These are phyloP conservation scores for Raffaelea albimanens DNA, from an alignment of 2,329 filamentous ascomycete species.

Conservation along the genomic window DNA sequence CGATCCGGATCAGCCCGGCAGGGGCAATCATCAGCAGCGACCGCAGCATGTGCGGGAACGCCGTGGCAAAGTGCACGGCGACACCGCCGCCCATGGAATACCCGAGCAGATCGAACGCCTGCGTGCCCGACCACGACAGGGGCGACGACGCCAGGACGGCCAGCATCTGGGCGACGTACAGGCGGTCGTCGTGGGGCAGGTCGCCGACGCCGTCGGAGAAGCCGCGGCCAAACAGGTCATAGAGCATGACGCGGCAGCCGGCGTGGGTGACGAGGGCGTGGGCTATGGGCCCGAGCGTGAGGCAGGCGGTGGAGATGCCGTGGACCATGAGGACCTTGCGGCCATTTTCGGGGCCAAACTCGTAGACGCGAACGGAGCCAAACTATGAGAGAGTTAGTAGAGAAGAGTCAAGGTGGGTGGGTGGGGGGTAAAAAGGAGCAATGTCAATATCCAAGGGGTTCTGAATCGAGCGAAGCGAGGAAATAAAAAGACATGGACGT, in stretches of 20 bases:
- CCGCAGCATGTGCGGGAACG: constrained; percentile 61
- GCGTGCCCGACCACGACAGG: constrained; percentile 53
- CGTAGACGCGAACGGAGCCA: constrained; percentile 68
- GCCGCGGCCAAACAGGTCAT: constrained; percentile 62
- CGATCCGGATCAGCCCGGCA: constrained; percentile 57
- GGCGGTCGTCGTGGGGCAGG: constrained; percentile 60
- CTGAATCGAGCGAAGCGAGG: background rate
- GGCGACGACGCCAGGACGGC: constrained; percentile 61
- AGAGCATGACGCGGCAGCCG: constrained; percentile 74
- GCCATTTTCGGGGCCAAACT: constrained; percentile 68
- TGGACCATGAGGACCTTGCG: constrained; percentile 70
- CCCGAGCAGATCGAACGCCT: constrained; percentile 58
- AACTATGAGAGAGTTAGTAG: constrained; percentile 32
- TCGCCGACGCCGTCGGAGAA: constrained; percentile 56
- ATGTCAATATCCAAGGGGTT: too few relatives aligned
- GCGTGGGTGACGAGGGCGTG: constrained; percentile 50
- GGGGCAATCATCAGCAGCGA: constrained; percentile 71
- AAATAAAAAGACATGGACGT: constrained; percentile 13
- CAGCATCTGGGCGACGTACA: constrained; percentile 66
- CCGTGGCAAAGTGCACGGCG: constrained; percentile 61
- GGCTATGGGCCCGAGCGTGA: constrained; percentile 60
- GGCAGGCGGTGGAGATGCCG: constrained; percentile 74
- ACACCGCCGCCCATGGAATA: constrained; percentile 80
- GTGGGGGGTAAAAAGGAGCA: background rate
- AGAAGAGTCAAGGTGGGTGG: background rate